Evolutionary conservation across 345 rosid genomes (phyloP).

Genomic region (Rhodamnia rubescens): DNA sequence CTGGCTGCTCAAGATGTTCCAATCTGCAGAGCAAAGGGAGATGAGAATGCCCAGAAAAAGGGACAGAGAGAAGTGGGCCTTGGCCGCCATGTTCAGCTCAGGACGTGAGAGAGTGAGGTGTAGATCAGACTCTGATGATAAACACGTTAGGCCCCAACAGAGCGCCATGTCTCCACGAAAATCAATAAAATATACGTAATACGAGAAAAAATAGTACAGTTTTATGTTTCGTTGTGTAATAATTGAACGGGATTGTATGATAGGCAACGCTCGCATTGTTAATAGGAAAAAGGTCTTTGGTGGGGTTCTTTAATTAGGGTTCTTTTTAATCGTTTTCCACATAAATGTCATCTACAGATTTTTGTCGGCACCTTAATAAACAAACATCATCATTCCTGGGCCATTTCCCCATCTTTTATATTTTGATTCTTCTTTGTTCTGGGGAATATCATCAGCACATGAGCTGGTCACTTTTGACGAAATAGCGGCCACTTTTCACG

Average conservation of each 20-base stretch:
- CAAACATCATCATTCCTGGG: background rate
- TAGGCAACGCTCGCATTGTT: background rate
- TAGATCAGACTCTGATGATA: background rate
- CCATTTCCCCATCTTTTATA: background rate
- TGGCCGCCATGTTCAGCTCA: background rate
- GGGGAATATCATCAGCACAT: background rate
- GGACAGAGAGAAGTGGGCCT: background rate
- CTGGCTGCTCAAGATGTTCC: constrained; percentile 7
- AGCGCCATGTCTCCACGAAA: too few relatives aligned
- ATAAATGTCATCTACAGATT: background rate
- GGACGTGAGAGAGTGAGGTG: background rate
- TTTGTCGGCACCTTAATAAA: background rate
- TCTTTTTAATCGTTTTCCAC: background rate
- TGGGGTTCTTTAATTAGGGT: background rate
- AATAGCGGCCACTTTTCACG: background rate
- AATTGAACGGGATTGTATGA: background rate
- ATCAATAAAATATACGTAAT: too few relatives aligned
- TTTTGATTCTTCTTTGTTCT: background rate
- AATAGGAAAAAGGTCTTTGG: background rate
- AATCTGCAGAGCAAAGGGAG: background rate
- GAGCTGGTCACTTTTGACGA: background rate
- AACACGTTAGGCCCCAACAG: background rate
- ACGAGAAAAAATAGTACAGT: too few relatives aligned
- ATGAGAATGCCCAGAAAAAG: background rate
- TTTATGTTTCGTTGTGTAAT: too few relatives aligned